Evolutionary conservation across 768 basidiomycete genomes (phyloP), one percentile per base, ranked within the genome.

Genomic region (Pleurotus citrinopileatus): DNA sequence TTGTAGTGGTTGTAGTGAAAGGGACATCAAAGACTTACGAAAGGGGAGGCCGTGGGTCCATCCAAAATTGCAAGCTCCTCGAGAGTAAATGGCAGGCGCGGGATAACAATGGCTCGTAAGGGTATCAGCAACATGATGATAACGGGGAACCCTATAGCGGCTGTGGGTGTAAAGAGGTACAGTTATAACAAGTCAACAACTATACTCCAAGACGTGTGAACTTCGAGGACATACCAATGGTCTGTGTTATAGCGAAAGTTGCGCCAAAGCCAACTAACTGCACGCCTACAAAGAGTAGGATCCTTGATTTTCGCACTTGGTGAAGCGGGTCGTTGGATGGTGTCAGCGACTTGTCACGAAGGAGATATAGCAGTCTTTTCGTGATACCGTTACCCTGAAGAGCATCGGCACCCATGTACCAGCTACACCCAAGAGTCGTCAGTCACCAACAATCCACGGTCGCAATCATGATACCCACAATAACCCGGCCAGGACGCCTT

Each of bases 391-490:
- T 95, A 7, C 79, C 81, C 13, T 77, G 78, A 12, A 98, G 78
- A 0, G 91, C 90, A 54, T 90, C 89, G 28, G 80, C 80, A 12
- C 94, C 94, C 91, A 98, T 96, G 66, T 85, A 94, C 92, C 92
- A 94, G 67, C 87, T 89, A 52, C 4, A 43, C 15, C 20, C n/a
- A 28, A 50, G 57, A 48, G 12, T 32, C 6, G n/a, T 40, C 8
- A 40, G 38, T 17, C 38, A 17, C 9, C 6, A n/a, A 17, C 12
- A 6, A 19, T 12, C 6, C n/a, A 17, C 6, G 13, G 26, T 52
- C 23, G 34, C 47, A n/a, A 8, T 17, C 38, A 38, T 19, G 26
- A n/a, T 54, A 74, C 82, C 67, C 59, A 93, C 90, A 96, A 96
- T 15, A 94, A 73, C 1, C 93, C 93, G 12, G 91, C 91, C 19